Evolutionary conservation across 495 filamentous ascomycete genomes (phyloP), one percentile per base, ranked within the genome.

Genomic region (Aspergillus carlsbadensis): DNA sequence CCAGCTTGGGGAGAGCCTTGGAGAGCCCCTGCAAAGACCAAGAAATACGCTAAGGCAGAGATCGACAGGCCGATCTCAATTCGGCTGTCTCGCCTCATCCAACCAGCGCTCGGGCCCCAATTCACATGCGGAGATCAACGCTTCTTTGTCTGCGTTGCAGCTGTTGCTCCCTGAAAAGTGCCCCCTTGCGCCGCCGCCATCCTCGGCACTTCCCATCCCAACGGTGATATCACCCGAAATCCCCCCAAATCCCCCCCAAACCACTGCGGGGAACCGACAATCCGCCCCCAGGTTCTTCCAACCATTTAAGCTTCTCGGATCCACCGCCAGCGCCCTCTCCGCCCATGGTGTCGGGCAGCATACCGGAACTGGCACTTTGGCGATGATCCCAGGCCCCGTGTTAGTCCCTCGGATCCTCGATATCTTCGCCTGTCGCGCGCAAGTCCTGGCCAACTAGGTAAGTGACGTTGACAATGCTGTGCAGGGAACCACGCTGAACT

Each of bases 121-220:
- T 58, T 60, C 60, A 63, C 60, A 63, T 65, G 59, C 48, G 54
- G 56, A 22, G 43, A 35, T 10, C 33, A 29, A 29, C 26, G 26
- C 26, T n/a, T n/a, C n/a, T n/a, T n/a, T n/a, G n/a, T n/a, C n/a
- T n/a, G n/a, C n/a, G n/a, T n/a, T n/a, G n/a, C n/a, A n/a, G n/a
- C n/a, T n/a, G n/a, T n/a, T n/a, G n/a, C n/a, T n/a, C n/a, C n/a
- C n/a, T n/a, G n/a, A n/a, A n/a, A n/a, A 14, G 36, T 18, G 14
- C 10, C 39, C 39, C 39, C 20, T 42, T 42, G 26, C 26, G 26
- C 26, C 26, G 26, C 4, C 3, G 26, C 26, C 26, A 17, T 45
- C 42, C 42, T 45, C 42, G 42, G 42, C n/a, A 37, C 35, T 37
- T 37, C 3, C n/a, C 35, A 3, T 15, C 13, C 13, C 35, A 15